A percentile compares a stretch with the other conserved stretches of the same genome.
These are phyloP conservation scores for Cryphonectria japonica DNA, from an alignment of 2,329 filamentous ascomycete species.

Conservation along the genomic window DNA sequence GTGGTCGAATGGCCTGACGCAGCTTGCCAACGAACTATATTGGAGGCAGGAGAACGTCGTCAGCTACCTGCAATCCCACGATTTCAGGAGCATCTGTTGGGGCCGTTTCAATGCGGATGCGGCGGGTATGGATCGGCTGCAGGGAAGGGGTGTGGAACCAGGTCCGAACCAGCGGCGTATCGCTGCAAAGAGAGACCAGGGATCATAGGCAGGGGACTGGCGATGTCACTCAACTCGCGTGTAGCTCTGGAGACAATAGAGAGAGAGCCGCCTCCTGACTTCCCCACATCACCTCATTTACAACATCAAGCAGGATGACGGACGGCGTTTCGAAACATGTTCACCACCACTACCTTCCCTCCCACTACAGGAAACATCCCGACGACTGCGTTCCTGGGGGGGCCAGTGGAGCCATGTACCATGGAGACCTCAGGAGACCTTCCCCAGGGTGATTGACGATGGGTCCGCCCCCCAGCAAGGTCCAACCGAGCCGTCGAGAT, in stretches of 20 bases:
- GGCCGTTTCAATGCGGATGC: slow-evolving; percentile 22
- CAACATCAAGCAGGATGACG: slow-evolving; percentile 21
- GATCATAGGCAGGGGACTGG: slow-evolving; percentile 22
- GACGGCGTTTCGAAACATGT: slow-evolving; percentile 26
- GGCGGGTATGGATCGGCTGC: slow-evolving; percentile 18
- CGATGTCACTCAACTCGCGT: slow-evolving; percentile 1
- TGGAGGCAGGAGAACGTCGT: slow-evolving; percentile 19
- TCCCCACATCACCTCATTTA: slow-evolving; percentile 24
- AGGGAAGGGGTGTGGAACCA: slow-evolving; percentile 17
- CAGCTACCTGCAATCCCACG: slow-evolving; percentile 20
- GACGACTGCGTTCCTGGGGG: background rate
- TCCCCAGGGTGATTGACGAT: background rate
- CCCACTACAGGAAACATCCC: background rate
- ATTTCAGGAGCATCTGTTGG: slow-evolving; percentile 24
- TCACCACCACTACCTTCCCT: slow-evolving; percentile 8
- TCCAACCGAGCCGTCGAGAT: background rate
- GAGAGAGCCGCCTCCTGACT: slow-evolving; percentile 13
- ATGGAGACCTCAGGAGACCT: background rate
- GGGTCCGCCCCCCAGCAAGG: background rate
- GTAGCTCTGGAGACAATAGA: background rate
- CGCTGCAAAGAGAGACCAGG: slow-evolving; percentile 17
- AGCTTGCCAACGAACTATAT: slow-evolving; percentile 2
- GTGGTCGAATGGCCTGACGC: background rate
- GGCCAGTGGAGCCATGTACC: background rate
- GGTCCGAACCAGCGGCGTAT: slow-evolving; percentile 22